Evolutionary conservation across 1,139 yeast genomes (phyloP), one percentile per base, ranked within the genome.

Genomic region (Nakaseomyces nivariensis): DNA sequence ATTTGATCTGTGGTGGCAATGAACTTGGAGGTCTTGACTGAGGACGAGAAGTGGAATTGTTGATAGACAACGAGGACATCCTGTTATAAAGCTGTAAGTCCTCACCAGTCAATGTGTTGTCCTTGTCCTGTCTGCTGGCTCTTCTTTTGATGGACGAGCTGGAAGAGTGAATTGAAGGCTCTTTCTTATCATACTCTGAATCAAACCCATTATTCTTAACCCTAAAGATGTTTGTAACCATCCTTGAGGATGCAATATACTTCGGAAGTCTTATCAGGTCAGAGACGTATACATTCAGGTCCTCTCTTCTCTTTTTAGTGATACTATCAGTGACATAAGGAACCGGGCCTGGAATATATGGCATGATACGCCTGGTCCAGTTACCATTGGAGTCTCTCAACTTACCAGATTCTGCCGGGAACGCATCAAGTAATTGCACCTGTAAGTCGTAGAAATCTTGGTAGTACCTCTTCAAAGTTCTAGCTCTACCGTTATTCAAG

Each of bases 381-480:
- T 64, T 63, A 1, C 70, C 70, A 33, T 59, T 58, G 3, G 58
- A 54, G 46, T 83, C 81, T 45, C 69, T 60, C 17, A 68, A 52
- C 58, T 89, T 82, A 5, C 97, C 97, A 4, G 97, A 96, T 67
- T 92, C 98, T 56, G 75, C 81, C 3, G 97, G 97, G 72, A 86
- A 92, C 45, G 83, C 75, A 60, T 86, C 95, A 51, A 92, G 73
- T 48, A 94, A 72, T 55, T 77, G 80, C 48, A 90, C 92, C 66
- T 94, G 98, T 63, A 90, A 78, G 67, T 92, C 96, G 67, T 90
- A 92, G 66, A 94, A 94, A 69, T 94, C 98, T 66, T 92, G 97
- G 67, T 94, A 94, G 68, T 79, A 90, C 56, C 98, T 77, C 67
- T 94, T 89, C 56, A 94, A 72, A 54, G 81, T 78, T 53, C 97